A percentile compares a stretch with the other conserved stretches of the same genome.
These are phyloP conservation scores for Zygoascus flipseniorum DNA, from an alignment of 805 yeast genomes.

Conservation along the genomic window DNA sequence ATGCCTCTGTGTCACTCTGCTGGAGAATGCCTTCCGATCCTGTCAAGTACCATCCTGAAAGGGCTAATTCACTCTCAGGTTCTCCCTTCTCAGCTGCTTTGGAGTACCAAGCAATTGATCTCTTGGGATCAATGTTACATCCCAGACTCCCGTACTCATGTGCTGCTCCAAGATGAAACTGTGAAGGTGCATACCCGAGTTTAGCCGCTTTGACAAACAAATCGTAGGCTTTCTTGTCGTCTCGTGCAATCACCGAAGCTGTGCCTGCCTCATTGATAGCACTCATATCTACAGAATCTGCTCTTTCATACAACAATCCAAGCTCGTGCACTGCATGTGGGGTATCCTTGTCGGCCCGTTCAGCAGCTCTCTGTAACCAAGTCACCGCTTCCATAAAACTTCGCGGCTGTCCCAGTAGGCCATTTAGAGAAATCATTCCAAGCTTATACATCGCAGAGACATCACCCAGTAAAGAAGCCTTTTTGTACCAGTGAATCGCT, in stretches of 20 bases:
- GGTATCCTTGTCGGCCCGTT: conserved; percentile 34
- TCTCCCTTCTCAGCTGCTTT: conserved; percentile 58
- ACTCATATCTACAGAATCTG: conserved; percentile 23
- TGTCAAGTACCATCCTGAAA: conserved; percentile 74
- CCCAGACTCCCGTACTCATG: conserved; percentile 62
- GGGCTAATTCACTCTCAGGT: conserved; percentile 59
- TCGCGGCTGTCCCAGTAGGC: conserved; percentile 33
- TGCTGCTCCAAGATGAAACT: conserved; percentile 60
- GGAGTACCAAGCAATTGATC: conserved; percentile 67
- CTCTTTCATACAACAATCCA: conserved; percentile 46
- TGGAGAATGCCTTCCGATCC: conserved; percentile 54
- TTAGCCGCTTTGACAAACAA: conserved; percentile 53
- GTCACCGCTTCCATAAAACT: conserved; percentile 37
- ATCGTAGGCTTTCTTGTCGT: conserved; percentile 37
- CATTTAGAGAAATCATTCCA: conserved; percentile 55
- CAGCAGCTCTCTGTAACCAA: conserved; percentile 47
- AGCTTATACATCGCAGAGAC: conserved; percentile 65
- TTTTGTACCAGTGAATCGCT: conserved; percentile 46
- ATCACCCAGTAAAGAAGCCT: conserved; percentile 55
- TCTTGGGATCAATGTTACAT: conserved; percentile 43
- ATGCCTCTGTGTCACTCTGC: conserved; percentile 60
- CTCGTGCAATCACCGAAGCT: conserved; percentile 18
- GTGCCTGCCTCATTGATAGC: conserved; percentile 12
- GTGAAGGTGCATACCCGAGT: conserved; percentile 56
- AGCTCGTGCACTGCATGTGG: conserved; percentile 54